phyloP scores from a whole-genome alignment of 257 asterid genomes.

The Fraxinus anomala region DNA sequence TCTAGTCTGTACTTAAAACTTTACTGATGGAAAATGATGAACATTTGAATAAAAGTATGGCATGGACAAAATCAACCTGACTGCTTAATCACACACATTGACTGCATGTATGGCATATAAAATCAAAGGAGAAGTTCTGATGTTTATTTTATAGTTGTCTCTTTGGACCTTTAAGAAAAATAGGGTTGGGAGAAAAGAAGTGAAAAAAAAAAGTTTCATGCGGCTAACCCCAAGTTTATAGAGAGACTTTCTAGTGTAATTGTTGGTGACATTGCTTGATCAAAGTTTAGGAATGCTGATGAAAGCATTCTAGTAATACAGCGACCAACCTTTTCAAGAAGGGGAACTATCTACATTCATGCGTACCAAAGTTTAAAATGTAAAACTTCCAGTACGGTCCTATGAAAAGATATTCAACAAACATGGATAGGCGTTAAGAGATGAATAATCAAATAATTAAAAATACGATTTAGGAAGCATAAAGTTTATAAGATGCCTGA shows the following conservation, averaged over 20 bases:
- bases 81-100: background rate
- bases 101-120: background rate
- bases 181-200: background rate
- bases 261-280: background rate
- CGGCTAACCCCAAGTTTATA: background rate
- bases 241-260: background rate
- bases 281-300: background rate
- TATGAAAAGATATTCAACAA: conserved; percentile 11
- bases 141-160: background rate
- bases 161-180: background rate
- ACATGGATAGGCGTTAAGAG: background rate
- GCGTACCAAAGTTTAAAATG: background rate
- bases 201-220: background rate
- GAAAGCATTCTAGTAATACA: background rate
- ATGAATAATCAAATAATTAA: background rate
- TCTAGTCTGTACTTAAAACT: background rate
- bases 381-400: background rate
- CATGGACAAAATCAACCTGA: background rate
- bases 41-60: background rate
- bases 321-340: background rate
- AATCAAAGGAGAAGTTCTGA: background rate
- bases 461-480: background rate
- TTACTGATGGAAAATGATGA: background rate
- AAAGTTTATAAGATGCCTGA: conserved; percentile 19
- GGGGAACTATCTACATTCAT: background rate